Percentiles rank a stretch among this genome's conserved stretches.
phyloP scores from a whole-genome alignment of 106 monocot genomes.

The Acorus gramineus region DNA sequence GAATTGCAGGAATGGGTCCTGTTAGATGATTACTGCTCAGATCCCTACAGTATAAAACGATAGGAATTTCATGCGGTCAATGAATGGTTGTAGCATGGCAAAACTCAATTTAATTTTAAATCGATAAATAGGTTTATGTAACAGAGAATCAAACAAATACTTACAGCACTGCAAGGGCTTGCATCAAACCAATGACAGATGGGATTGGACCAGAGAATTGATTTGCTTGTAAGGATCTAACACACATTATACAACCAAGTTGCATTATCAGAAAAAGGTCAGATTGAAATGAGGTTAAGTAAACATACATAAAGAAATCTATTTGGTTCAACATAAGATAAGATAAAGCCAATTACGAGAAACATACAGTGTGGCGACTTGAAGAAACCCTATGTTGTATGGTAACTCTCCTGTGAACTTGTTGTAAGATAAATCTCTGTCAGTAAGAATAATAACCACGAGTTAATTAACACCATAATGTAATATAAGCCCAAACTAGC shows the following conservation, averaged over 20 bases:
- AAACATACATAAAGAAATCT: too few relatives aligned
- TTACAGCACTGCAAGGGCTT: slow-evolving; percentile 95
- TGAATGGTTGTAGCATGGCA: too few relatives aligned
- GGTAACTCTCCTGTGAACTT: slow-evolving; percentile 87
- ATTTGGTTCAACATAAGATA: too few relatives aligned
- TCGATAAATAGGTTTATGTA: too few relatives aligned
- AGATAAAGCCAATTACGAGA: background rate
- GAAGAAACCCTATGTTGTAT: slow-evolving; percentile 94
- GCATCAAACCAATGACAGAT: slow-evolving; percentile 97
- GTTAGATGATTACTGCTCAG: slow-evolving; percentile 82
- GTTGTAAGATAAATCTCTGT: slow-evolving; percentile 93
- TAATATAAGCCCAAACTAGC: background rate
- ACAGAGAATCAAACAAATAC: slow-evolving; percentile 7
- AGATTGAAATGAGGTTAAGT: background rate
- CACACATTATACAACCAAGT: background rate
- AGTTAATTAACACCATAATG: background rate
- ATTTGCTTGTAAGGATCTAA: slow-evolving; percentile 91
- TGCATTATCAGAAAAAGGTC: background rate
- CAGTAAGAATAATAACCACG: slow-evolving; percentile 2
- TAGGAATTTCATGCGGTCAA: background rate
- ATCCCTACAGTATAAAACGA: slow-evolving; percentile 37
- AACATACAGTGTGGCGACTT: slow-evolving; percentile 96
- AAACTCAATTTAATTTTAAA: too few relatives aligned
- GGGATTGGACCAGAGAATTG: slow-evolving; percentile 81
- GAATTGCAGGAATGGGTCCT: slow-evolving; percentile 80